Evolutionary conservation across 345 rosid species (phyloP).

Genomic region (Pelargonium nanum): DNA sequence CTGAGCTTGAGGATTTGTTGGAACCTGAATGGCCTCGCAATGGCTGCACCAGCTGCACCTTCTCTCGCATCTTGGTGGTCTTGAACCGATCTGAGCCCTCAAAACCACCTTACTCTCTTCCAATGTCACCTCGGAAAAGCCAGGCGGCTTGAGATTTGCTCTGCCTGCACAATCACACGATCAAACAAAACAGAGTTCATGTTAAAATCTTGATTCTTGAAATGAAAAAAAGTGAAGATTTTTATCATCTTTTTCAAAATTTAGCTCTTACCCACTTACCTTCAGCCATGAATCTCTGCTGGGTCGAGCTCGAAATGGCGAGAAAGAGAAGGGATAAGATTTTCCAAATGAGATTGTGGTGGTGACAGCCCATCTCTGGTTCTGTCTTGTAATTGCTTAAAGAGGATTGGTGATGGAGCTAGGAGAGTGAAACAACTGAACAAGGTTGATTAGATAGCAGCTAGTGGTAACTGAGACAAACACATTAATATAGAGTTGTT

Average conservation of each 20-base stretch:
- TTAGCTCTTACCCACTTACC: conserved; percentile 36
- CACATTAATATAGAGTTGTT: too few species aligned
- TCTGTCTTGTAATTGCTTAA: not conserved
- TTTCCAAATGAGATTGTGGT: not conserved
- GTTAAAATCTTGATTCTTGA: not conserved
- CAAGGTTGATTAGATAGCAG: too few species aligned
- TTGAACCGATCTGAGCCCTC: conserved; percentile 72
- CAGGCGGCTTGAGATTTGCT: conserved; percentile 29
- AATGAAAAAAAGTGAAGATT: not conserved
- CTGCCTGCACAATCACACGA: conserved; percentile 34
- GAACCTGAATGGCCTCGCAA: conserved; percentile 89
- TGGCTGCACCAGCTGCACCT: conserved; percentile 67
- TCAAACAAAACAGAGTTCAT: not conserved
- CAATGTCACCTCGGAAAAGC: conserved; percentile 31
- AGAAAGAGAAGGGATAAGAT: conserved; percentile 24
- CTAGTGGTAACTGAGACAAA: too few species aligned
- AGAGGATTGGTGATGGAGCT: not conserved
- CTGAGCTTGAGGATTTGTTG: conserved; percentile 53
- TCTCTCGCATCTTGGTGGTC: conserved; percentile 81
- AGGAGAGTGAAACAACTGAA: not conserved
- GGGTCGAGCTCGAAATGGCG: conserved; percentile 41
- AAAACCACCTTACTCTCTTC: conserved; percentile 17
- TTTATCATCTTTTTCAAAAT: conserved; percentile 3
- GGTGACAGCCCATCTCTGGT: not conserved
- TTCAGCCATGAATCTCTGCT: conserved; percentile 33